Evolutionary conservation across 208 protist species (phyloP), one percentile per base, ranked within the genome.

Genomic region (Leishmania guyanensis): DNA sequence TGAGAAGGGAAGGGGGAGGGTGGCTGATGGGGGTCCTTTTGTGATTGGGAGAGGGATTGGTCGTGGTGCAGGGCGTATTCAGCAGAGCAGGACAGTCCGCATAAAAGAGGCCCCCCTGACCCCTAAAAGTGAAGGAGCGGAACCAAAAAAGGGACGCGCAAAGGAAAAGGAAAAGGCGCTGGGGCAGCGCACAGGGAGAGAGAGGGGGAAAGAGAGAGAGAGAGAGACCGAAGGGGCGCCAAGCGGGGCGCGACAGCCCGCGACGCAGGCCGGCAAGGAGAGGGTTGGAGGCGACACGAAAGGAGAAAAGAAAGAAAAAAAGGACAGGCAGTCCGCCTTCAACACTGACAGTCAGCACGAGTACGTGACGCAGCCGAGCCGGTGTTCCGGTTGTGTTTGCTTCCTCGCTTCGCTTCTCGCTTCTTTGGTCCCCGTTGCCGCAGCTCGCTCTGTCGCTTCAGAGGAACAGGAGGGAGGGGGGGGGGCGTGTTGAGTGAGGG

Each of bases 61-160:
- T 46, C 43, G 43, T 46, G 43, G 43, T 46, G 43, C 43, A 46
- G 43, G 43, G 43, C 43, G 43, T 46, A 46, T 46, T 46, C 43
- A 46, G 43, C 43, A 58, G 78, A 78, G 72, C n/a, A 78, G 75
- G 70, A 71, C 17, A 36, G 17, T n/a, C 36, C n/a, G 69, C 17
- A 64, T n/a, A 79, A 39, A 51, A 79, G 17, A 50, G 17, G 17
- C 53, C 36, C 26, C n/a, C 26, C 16, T 29, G 69, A 79, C 2
- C 29, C 43, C 43, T 46, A 46, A 46, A 46, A 46, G 43, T 6
- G 43, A 46, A 46, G 43, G 43, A 46, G 43, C 39, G 39, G 39
- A 43, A 43, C 39, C 39, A 43, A 43, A 43, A 43, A 43, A 43
- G 39, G 39, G 39, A 43, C 39, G 39, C 39, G 39, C 39, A 43